A percentile compares a stretch with the other conserved stretches of the same genome.
These are phyloP conservation scores for Venturia aucupariae DNA, from an alignment of 2,329 filamentous ascomycete species.

Conservation along the genomic window DNA sequence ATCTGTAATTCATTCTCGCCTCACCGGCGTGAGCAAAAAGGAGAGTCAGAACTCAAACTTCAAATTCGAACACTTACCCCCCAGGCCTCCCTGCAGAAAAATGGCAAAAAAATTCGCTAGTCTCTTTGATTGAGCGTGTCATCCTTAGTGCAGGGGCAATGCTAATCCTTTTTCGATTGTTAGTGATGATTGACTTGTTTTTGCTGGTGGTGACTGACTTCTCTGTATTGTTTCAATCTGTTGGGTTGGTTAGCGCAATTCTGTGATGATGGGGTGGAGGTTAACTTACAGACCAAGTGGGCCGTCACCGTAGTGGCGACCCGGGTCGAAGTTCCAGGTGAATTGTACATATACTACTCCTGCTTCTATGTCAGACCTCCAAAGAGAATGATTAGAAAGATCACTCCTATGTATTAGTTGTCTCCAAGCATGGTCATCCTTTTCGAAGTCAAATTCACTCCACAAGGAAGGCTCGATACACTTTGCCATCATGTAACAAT, in stretches of 20 bases:
- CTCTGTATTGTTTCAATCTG: conserved; percentile 15
- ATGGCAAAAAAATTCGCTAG: conserved; percentile 29
- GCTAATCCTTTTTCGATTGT: too few species aligned
- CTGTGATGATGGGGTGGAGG: background rate
- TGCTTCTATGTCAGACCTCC: background rate
- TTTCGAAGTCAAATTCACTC: too few species aligned
- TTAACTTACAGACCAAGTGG: background rate
- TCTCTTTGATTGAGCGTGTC: conserved; percentile 81
- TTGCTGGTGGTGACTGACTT: too few species aligned
- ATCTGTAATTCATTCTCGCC: background rate
- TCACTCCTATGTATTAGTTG: too few species aligned
- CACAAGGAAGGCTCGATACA: too few species aligned
- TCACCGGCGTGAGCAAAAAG: background rate
- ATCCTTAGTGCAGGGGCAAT: conserved; percentile 76
- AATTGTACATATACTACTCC: background rate
- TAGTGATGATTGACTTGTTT: too few species aligned
- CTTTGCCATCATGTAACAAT: too few species aligned
- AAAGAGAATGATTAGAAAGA: too few species aligned
- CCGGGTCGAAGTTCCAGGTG: background rate
- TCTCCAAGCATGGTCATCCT: too few species aligned
- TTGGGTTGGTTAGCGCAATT: background rate
- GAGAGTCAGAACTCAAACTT: background rate
- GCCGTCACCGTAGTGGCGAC: background rate
- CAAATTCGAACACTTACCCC: background rate
- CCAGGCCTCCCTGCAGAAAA: conserved; percentile 37